Conservation (phyloP, 148 eudicot species). For the Rheum nobile region DNA sequence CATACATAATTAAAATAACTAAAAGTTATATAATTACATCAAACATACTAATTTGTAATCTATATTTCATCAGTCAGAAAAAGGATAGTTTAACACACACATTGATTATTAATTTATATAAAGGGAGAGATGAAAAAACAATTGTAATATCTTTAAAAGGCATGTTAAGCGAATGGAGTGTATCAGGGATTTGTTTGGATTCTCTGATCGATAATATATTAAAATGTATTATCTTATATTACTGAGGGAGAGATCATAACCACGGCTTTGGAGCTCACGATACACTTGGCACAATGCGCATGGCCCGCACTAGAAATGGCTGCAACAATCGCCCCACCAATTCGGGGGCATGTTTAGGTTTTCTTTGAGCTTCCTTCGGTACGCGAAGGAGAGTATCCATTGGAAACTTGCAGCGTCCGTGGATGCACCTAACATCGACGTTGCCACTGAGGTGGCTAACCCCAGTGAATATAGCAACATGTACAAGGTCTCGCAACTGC, state of each 20-base stretch:
- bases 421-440: background rate
- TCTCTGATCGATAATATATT: too few species aligned
- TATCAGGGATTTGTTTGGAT: too few species aligned
- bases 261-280: constrained; percentile 40
- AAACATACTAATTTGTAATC: too few species aligned
- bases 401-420: constrained; percentile 10
- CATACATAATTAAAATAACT: background rate
- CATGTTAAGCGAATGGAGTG: too few species aligned
- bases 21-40: too few species aligned
- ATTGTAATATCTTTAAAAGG: too few species aligned
- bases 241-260: constrained; percentile 22
- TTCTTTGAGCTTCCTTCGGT: constrained; percentile 25
- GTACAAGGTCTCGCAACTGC: too few species aligned
- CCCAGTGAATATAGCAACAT: background rate
- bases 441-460: background rate
- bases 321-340: constrained; percentile 20
- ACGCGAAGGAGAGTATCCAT: constrained; percentile 23
- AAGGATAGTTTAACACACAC: too few species aligned
- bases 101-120: too few species aligned
- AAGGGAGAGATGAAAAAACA: too few species aligned
- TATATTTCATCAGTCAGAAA: too few species aligned
- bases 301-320: constrained; percentile 20
- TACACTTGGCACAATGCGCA: constrained; percentile 47
- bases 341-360: constrained; percentile 18
- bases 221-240: constrained; percentile 16